Base-by-base conservation (phyloP, 257 asterid species). In the Gardenia jasminoides region DNA sequence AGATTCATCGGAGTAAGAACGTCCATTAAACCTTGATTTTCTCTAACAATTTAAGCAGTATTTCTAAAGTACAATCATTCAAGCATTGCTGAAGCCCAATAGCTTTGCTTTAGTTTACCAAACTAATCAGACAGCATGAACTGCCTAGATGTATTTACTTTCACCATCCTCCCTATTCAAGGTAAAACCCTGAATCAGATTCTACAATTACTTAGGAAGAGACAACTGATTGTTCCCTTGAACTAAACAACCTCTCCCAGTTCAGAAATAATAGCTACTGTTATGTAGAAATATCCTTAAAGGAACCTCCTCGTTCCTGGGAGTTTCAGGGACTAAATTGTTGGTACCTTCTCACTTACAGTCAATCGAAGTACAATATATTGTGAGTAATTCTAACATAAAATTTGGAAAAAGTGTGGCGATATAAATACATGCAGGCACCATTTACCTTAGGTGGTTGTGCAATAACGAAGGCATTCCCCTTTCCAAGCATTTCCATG, bases 401-500 rank as follows among this genome's bases (percentile, higher is more conserved):
- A 6, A 15, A 10, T 13, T 22, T 44, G 10, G 2, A 41, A 41
- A 68, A 9, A 68, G 31, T 0, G 3, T 31, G 2, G 58, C 13
- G 10, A 20, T 28, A 41, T 24, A 58, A 6, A 69, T 24, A 74
- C 0, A 7, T 5, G 36, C 43, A 36, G 22, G 54, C 22, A n/a
- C 52, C 28, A 58, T 82, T 79, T 87, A 93, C 99, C 99, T 96
- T 96, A 80, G 99, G 98, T 43, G 90, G 94, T 79, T 90, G 85
- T 66, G 93, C 97, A 79, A 96, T 89, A 75, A 92, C 97, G 83
- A 91, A 92, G 64, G 98, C 97, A 71, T 85, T 86, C 79, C 99
- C 99, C 36, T 84, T 90, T 64, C 97, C 97, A 4, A 93, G 88
- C 88, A 92, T 75, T 83, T 96, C 97, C 97, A 93, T 78, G 81